Percentiles rank a stretch among this genome's conserved stretches.
Evolutionary conservation across 1,139 yeast species (phyloP).

Genomic region (Tardiomyces depauwii): DNA sequence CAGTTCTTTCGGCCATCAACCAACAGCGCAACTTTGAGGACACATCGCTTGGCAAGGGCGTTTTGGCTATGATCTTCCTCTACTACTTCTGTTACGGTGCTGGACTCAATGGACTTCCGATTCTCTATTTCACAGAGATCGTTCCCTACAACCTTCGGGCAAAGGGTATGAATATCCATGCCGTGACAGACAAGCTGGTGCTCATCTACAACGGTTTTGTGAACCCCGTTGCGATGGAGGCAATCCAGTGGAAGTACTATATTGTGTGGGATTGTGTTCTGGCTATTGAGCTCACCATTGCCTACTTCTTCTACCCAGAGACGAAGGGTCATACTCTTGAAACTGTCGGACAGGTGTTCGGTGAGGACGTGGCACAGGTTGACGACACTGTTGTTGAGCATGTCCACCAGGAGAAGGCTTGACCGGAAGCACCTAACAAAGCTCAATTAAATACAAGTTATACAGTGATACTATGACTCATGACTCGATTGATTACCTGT

Average conservation of each 20-base stretch:
- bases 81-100: constrained; percentile 6
- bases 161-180: constrained; percentile 23
- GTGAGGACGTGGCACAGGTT: neutral
- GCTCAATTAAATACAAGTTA: too few species aligned
- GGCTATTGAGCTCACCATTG: constrained; percentile 49
- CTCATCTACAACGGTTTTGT: constrained; percentile 33
- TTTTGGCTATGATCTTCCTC: constrained; percentile 12
- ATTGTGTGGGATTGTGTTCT: constrained; percentile 28
- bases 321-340: constrained; percentile 31
- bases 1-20: constrained; percentile 16
- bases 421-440: too few species aligned
- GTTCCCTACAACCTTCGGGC: constrained; percentile 30
- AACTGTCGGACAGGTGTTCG: constrained; percentile 34
- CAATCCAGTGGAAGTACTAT: constrained; percentile 27
- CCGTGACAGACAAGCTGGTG: constrained; percentile 11
- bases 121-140: constrained; percentile 29
- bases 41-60: constrained; percentile 13
- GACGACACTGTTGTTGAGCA: too few species aligned
- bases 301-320: constrained; percentile 36
- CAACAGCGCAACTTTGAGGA: constrained; percentile 11
- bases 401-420: too few species aligned
- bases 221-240: constrained; percentile 30
- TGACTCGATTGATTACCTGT: too few species aligned
- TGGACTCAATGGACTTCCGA: constrained; percentile 19
- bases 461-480: too few species aligned